Conservation (phyloP, 208 protist species). For the Acanthamoeba healyi region DNA sequence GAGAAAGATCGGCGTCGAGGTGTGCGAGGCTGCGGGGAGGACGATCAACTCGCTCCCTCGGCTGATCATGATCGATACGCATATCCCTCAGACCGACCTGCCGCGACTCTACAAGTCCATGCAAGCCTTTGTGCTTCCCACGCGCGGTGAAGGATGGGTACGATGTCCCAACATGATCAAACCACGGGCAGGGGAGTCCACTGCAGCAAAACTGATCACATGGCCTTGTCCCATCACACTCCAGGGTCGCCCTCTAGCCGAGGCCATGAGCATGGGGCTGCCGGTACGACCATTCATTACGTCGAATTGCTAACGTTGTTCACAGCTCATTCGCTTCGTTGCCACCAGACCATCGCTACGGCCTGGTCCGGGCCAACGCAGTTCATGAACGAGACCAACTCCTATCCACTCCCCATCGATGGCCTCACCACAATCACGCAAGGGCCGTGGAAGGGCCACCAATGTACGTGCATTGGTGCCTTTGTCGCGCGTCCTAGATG, state of each 20-base stretch:
- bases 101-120: conserved; percentile 89
- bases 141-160: conserved; percentile 90
- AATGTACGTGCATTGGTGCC: not conserved
- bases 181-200: too few relatives aligned
- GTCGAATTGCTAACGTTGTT: too few relatives aligned
- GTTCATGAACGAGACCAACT: conserved; percentile 84
- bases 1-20: conserved; percentile 9
- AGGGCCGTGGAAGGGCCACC: conserved; percentile 27
- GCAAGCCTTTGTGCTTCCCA: conserved; percentile 93
- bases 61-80: conserved; percentile 37
- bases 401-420: conserved; percentile 73
- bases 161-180: too few relatives aligned
- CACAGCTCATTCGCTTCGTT: not conserved
- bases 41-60: not conserved
- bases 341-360: conserved; percentile 81
- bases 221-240: not conserved
- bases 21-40: conserved; percentile 6
- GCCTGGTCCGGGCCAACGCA: conserved; percentile 85
- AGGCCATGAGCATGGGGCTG: conserved; percentile 89
- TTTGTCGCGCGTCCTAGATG: not conserved
- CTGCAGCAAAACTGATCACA: too few relatives aligned
- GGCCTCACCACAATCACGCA: conserved; percentile 9
- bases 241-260: conserved; percentile 86
- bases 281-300: conserved; percentile 45
- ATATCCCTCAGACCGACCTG: conserved; percentile 79